Evolutionary conservation across 2,329 filamentous ascomycete genomes (phyloP).

Genomic region (Scedosporium dehoogii): DNA sequence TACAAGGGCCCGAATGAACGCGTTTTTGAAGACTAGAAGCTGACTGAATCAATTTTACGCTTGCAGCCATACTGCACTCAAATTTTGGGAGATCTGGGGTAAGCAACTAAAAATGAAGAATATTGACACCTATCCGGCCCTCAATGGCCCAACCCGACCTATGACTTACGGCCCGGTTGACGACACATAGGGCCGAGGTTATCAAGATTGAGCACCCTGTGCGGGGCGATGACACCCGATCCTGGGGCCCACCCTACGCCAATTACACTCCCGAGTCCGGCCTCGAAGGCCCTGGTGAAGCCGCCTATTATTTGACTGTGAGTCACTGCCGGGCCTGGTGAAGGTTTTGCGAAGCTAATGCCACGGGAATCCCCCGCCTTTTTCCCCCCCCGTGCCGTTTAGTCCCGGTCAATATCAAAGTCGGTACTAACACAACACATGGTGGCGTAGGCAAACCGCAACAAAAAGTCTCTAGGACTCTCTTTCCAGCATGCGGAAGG

Average conservation of each 20-base stretch:
- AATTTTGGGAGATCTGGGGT: constrained; percentile 93
- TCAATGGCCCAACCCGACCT: background rate
- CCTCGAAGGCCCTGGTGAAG: constrained; percentile 69
- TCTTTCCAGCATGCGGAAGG: constrained; percentile 83
- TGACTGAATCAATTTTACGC: constrained; percentile 7
- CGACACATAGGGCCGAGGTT: constrained; percentile 63
- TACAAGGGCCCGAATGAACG: background rate
- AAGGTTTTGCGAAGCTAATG: background rate
- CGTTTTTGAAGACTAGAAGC: constrained; percentile 7
- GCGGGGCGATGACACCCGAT: constrained; percentile 84
- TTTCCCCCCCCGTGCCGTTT: too few species aligned
- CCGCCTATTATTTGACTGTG: constrained; percentile 52
- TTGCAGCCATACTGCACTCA: constrained; percentile 89
- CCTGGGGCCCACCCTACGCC: constrained; percentile 94
- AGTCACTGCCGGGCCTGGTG: background rate
- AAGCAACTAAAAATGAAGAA: constrained; percentile 22
- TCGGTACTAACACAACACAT: background rate
- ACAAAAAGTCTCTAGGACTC: constrained; percentile 88
- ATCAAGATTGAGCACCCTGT: constrained; percentile 96
- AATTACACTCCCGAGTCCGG: constrained; percentile 54
- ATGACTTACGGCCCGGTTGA: background rate
- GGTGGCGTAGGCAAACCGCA: constrained; percentile 68
- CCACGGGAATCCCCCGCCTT: too few species aligned
- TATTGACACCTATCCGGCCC: too few species aligned
- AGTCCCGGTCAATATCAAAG: too few species aligned